Evolutionary conservation across 2,329 filamentous ascomycete species (phyloP).

Genomic region (Metarhizium humberi): DNA sequence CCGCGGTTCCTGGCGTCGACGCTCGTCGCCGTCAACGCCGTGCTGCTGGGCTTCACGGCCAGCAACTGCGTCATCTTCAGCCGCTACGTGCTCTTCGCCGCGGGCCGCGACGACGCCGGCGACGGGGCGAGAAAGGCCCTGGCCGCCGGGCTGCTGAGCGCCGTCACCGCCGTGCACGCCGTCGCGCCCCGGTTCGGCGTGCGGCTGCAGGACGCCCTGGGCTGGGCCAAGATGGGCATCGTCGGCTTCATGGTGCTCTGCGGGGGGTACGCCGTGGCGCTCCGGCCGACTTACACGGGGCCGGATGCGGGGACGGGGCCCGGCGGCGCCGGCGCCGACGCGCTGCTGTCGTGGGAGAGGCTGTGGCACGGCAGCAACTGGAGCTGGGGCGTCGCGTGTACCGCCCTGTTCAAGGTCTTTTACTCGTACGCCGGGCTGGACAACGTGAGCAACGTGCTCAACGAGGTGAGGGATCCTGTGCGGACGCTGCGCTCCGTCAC

Average conservation of each 20-base stretch:
- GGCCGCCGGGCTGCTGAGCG: conserved; percentile 45
- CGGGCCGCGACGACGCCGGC: conserved; percentile 37
- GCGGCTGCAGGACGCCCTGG: conserved; percentile 49
- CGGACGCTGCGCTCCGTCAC: conserved; percentile 3
- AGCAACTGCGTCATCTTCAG: conserved; percentile 64
- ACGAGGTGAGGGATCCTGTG: conserved; percentile 4
- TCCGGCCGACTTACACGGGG: conserved; percentile 17
- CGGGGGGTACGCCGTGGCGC: conserved; percentile 48
- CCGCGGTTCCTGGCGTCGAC: conserved; percentile 57
- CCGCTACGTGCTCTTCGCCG: conserved; percentile 45
- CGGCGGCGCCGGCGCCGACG: conserved; percentile 1
- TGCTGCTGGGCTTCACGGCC: conserved; percentile 57
- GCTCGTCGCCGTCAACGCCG: conserved; percentile 52
- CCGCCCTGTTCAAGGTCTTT: conserved; percentile 58
- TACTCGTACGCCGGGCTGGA: conserved; percentile 60
- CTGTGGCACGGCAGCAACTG: conserved; percentile 58
- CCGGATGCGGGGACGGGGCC: conserved; percentile 6
- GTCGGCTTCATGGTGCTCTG: conserved; percentile 53
- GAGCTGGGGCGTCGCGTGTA: conserved; percentile 60
- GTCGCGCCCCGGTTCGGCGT: conserved; percentile 49
- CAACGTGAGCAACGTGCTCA: conserved; percentile 50
- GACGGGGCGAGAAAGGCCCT: conserved; percentile 45
- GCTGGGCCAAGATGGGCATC: conserved; percentile 53
- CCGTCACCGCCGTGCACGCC: conserved; percentile 49
- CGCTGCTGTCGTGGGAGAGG: conserved; percentile 27